Evolutionary conservation across 2,329 filamentous ascomycete species (phyloP).

Genomic region (Colletotrichum eleusines): DNA sequence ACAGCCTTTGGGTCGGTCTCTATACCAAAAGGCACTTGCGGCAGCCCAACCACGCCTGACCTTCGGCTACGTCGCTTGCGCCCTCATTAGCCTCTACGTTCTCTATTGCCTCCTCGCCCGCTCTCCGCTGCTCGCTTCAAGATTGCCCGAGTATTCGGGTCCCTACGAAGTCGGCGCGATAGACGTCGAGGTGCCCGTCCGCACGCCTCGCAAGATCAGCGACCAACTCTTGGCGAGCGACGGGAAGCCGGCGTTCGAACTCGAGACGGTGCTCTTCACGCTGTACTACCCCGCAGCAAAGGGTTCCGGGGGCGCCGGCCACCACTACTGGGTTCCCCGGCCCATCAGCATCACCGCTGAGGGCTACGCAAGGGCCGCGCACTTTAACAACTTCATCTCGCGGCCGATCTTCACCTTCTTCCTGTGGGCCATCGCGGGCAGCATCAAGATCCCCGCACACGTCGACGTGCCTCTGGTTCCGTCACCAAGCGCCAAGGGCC

Average conservation of each 20-base stretch:
- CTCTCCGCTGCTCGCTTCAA: conserved; percentile 58
- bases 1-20: conserved; percentile 5
- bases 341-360: conserved; percentile 59
- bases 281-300: conserved; percentile 61
- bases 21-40: not conserved
- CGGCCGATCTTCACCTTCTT: conserved; percentile 58
- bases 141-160: conserved; percentile 59
- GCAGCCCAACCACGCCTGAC: conserved; percentile 50
- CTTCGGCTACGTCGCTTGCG: conserved; percentile 51
- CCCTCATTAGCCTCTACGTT: conserved; percentile 50
- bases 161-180: conserved; percentile 59
- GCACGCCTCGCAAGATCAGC: conserved; percentile 48
- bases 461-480: conserved; percentile 59
- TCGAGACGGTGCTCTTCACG: conserved; percentile 62
- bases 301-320: conserved; percentile 44
- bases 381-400: conserved; percentile 57
- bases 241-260: conserved; percentile 56
- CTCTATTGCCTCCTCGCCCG: conserved; percentile 55
- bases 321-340: conserved; percentile 59
- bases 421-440: conserved; percentile 57
- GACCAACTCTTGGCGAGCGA: conserved; percentile 51
- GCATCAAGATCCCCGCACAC: conserved; percentile 60
- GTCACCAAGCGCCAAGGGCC: conserved; percentile 42
- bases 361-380: conserved; percentile 61
- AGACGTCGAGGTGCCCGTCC: conserved; percentile 60